Evolutionary conservation across 306 rosid genomes (phyloP).

Genomic region (Alnus glutinosa): DNA sequence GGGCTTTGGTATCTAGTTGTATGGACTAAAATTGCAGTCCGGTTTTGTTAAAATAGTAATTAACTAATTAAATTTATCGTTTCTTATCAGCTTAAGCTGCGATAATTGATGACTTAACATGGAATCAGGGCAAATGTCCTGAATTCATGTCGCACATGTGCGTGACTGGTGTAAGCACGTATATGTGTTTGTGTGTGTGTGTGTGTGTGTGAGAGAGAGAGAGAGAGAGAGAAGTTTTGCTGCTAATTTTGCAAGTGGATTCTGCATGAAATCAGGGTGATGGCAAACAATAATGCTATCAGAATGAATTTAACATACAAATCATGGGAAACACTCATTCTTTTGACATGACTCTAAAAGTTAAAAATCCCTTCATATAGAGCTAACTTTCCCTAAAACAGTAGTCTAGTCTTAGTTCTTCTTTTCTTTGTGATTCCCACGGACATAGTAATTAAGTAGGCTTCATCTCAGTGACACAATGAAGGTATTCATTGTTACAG

Average conservation of each 20-base stretch:
- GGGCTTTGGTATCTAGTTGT: background rate
- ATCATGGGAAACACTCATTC: background rate
- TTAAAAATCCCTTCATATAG: constrained; percentile 1
- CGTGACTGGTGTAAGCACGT: too few species aligned
- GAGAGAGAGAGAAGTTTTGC: background rate
- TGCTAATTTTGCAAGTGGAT: background rate
- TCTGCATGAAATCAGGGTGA: background rate
- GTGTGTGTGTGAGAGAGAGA: background rate
- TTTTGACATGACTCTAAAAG: constrained; percentile 1
- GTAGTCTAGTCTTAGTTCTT: constrained; percentile 5
- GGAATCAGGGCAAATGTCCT: too few species aligned
- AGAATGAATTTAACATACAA: background rate
- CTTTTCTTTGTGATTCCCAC: constrained; percentile 7
- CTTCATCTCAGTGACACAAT: constrained; percentile 29
- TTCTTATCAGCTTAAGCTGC: too few species aligned
- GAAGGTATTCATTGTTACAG: constrained; percentile 46
- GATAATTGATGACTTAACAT: too few species aligned
- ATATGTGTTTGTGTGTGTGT: background rate
- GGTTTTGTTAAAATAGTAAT: background rate
- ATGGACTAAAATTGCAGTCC: background rate
- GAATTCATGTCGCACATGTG: too few species aligned
- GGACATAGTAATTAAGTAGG: background rate
- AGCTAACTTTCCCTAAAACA: constrained; percentile 17
- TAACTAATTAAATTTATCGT: too few species aligned
- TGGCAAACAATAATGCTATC: background rate